Base-by-base conservation (phyloP, 164 flowering plant genomes). In the Litsea cubeba region DNA sequence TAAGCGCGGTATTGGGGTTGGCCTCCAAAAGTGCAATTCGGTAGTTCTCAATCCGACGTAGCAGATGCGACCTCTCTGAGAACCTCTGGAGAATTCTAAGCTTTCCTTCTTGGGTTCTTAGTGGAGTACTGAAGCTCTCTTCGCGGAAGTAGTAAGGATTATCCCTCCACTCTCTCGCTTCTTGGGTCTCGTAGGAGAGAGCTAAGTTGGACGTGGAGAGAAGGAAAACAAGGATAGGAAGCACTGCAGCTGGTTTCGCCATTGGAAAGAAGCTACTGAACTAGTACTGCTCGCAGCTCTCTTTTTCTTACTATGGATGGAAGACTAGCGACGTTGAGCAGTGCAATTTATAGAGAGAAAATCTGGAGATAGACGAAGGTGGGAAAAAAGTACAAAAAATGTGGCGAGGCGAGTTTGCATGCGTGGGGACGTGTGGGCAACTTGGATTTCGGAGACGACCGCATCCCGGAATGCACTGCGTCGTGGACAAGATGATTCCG, bases 31-130 rank as follows among this genome's bases (percentile, higher is more conserved):
- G 7, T 3, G 20, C 71, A 3, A 76, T 2, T 1, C 78, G 64
- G 50, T 76, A 71, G 64, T 65, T 72, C 5, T 71, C 71, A 25
- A 72, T 51, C 65, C 75, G 68, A 4, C 58, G 51, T 6, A 72
- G 57, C 20, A 66, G 58, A 5, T 76, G 40, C 3, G 74, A 64
- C 32, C 62, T 51, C 57, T 15, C 50, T 20, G 67, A 11, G 71
- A 76, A 76, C 51, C 66, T 54, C 71, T 65, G 50, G 8, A 67
- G n/a, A 11, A 35, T 26, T 26, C 57, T 23, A 7, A 58, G 18
- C 14, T 6, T 18, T 3, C 79, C 78, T 17, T 67, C 67, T 46
- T 72, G 60, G 32, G 75, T 71, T 46, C 75, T 65, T 18, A 65
- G 18, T 14, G 63, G 24, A 15, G 40, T 49, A 3, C 14, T 58